Evolutionary conservation across 768 basidiomycete genomes (phyloP).

Genomic region (Amylocystis lapponica): DNA sequence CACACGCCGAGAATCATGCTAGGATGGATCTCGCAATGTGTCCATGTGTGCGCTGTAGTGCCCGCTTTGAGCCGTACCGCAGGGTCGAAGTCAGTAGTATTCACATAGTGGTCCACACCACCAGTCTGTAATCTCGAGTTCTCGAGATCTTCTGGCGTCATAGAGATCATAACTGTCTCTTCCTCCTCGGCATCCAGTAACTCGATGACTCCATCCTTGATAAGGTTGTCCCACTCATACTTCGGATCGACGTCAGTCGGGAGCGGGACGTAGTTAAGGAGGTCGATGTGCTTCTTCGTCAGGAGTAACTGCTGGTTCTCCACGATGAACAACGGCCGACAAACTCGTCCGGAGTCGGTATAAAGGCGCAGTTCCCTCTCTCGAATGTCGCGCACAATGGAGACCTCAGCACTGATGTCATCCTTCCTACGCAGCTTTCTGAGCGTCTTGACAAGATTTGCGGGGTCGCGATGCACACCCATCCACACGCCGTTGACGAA

Average conservation of each 20-base stretch:
- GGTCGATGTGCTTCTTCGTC: slow-evolving; percentile 78
- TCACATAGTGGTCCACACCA: slow-evolving; percentile 51
- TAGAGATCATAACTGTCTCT: slow-evolving; percentile 99
- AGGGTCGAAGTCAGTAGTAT: slow-evolving; percentile 74
- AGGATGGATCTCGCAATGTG: slow-evolving; percentile 99
- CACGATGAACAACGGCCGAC: slow-evolving; percentile 95
- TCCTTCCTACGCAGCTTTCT: slow-evolving; percentile 90
- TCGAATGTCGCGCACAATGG: slow-evolving; percentile 95
- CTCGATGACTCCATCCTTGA: slow-evolving; percentile 88
- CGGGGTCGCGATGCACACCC: slow-evolving; percentile 95
- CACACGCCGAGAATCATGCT: slow-evolving; percentile 99
- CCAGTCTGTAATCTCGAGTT: slow-evolving; percentile 64
- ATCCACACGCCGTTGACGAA: slow-evolving; percentile 99
- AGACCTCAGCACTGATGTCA: slow-evolving; percentile 93
- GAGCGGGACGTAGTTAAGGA: slow-evolving; percentile 53
- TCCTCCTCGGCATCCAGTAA: slow-evolving; percentile 97
- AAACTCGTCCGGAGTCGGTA: slow-evolving; percentile 95
- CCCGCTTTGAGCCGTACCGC: slow-evolving; percentile 84
- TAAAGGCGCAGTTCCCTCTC: slow-evolving; percentile 92
- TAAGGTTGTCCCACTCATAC: slow-evolving; percentile 73
- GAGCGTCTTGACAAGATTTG: slow-evolving; percentile 87
- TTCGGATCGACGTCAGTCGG: slow-evolving; percentile 70
- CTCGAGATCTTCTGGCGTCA: slow-evolving; percentile 95
- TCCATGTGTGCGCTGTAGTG: slow-evolving; percentile 87
- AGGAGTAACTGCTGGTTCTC: slow-evolving; percentile 82